Percentiles rank a stretch among this genome's conserved stretches.
phyloP scores from a whole-genome alignment of 176 grass and related monocot species.

The Canna indica region DNA sequence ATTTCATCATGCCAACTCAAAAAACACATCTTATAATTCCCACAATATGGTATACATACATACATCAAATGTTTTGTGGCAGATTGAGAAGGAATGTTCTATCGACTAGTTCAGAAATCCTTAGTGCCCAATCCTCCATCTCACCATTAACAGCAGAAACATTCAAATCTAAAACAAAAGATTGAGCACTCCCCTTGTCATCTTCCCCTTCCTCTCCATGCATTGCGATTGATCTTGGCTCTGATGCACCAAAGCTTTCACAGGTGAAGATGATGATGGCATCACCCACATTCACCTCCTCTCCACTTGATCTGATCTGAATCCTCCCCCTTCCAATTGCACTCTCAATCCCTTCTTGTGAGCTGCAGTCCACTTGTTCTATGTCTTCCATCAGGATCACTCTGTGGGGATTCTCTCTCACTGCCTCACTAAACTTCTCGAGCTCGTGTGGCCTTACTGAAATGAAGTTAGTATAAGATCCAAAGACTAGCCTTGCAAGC shows the following conservation, averaged over 20 bases:
- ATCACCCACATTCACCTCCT: slow-evolving; percentile 49
- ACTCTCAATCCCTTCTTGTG: slow-evolving; percentile 44
- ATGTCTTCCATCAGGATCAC: slow-evolving; percentile 77
- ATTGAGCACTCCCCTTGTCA: slow-evolving; percentile 9
- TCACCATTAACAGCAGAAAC: slow-evolving; percentile 30
- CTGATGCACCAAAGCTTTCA: slow-evolving; percentile 33
- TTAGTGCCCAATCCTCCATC: slow-evolving; percentile 22
- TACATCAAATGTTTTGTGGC: slow-evolving; percentile 27
- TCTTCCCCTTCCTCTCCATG: slow-evolving; percentile 19
- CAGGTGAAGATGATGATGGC: slow-evolving; percentile 70
- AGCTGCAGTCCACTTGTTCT: slow-evolving; percentile 30
- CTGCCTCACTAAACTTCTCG: slow-evolving; percentile 43
- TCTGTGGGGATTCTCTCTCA: slow-evolving; percentile 44
- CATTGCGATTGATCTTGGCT: slow-evolving; percentile 42
- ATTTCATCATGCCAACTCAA: no score
- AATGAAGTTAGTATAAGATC: slow-evolving; percentile 39
- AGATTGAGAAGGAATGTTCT: slow-evolving; percentile 54
- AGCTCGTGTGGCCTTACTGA: slow-evolving; percentile 29
- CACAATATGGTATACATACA: background rate
- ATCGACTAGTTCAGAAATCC: slow-evolving; percentile 60
- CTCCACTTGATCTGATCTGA: slow-evolving; percentile 16
- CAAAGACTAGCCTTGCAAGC: slow-evolving; percentile 71
- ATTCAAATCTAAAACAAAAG: slow-evolving; percentile 77
- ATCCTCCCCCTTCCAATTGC: slow-evolving; percentile 56
- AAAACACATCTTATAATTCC: no score